A percentile compares a stretch with the other conserved stretches of the same genome.
phyloP scores from a whole-genome alignment of 1,284 basidiomycete species.

The Cutaneotrichosporon cutaneum region DNA sequence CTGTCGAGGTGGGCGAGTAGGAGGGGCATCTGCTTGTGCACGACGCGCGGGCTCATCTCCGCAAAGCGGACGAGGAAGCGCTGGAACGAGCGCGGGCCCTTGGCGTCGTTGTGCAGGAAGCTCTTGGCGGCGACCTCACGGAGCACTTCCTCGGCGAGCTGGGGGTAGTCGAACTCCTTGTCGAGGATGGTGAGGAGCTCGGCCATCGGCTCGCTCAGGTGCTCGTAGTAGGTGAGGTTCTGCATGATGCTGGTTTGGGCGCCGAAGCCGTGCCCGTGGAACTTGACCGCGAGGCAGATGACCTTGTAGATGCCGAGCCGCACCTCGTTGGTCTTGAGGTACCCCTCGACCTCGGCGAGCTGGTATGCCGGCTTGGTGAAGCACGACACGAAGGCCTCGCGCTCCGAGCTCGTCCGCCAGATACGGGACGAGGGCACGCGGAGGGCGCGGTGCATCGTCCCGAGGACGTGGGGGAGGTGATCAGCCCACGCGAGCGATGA shows the following conservation, averaged over 20 bases:
- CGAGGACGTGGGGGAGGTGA: conserved; percentile 68
- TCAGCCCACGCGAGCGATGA: conserved; percentile 70
- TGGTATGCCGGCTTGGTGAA: conserved; percentile 82
- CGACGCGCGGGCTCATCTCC: conserved; percentile 77
- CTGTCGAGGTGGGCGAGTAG: conserved; percentile 84
- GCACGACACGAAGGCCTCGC: conserved; percentile 79
- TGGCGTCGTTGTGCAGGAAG: conserved; percentile 63
- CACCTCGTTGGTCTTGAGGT: conserved; percentile 78
- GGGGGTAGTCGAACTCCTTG: conserved; percentile 83
- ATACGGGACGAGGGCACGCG: conserved; percentile 73
- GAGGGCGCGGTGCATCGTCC: conserved; percentile 69
- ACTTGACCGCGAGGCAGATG: conserved; percentile 87
- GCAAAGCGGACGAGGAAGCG: conserved; percentile 79
- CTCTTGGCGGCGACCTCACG: conserved; percentile 53
- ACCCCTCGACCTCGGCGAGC: conserved; percentile 78
- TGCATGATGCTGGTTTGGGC: conserved; percentile 91
- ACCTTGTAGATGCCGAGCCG: conserved; percentile 78
- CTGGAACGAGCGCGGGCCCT: conserved; percentile 82
- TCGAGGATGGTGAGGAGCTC: conserved; percentile 78
- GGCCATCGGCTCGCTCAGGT: conserved; percentile 90
- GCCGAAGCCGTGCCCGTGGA: conserved; percentile 77
- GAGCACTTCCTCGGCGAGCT: conserved; percentile 86
- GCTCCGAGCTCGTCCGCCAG: conserved; percentile 80
- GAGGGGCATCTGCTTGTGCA: conserved; percentile 86
- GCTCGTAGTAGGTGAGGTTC: conserved; percentile 88